A percentile compares a stretch with the other conserved stretches of the same genome.
phyloP scores from a whole-genome alignment of 2,329 filamentous ascomycete genomes.

The Lasiodiplodia sp. region DNA sequence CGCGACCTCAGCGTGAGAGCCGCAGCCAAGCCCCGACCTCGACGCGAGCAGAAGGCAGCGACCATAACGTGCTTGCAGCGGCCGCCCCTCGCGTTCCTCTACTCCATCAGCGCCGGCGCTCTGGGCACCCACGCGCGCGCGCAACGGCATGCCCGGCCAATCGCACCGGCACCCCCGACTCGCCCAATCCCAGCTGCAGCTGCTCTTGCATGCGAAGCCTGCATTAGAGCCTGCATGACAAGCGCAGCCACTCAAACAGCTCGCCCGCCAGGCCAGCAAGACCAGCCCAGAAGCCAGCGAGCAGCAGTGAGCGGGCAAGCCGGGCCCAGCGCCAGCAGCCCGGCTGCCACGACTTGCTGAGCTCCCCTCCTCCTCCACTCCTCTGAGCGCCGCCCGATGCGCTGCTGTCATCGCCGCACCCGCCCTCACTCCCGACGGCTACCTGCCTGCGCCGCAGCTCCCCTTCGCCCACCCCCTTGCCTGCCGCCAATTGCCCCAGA shows the following conservation, averaged over 20 bases:
- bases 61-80: slow-evolving; percentile 9
- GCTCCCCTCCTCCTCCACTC: slow-evolving; percentile 9
- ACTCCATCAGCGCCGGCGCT: neutral
- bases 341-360: neutral
- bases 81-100: neutral
- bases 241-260: slow-evolving; percentile 28
- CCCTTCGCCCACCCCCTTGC: neutral
- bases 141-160: slow-evolving; percentile 21
- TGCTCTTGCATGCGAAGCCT: slow-evolving; percentile 24
- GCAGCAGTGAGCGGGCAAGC: slow-evolving; percentile 6
- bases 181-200: slow-evolving; percentile 27
- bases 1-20: slow-evolving; percentile 15
- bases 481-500: neutral
- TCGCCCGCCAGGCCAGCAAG: slow-evolving; percentile 11
- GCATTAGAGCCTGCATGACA: slow-evolving; percentile 29
- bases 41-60: slow-evolving; percentile 1
- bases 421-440: slow-evolving; percentile 7
- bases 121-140: slow-evolving; percentile 9
- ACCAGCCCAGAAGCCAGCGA: slow-evolving; percentile 18
- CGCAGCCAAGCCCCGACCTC: slow-evolving; percentile 21
- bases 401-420: slow-evolving; percentile 23
- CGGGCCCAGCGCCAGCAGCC: slow-evolving; percentile 11
- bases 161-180: slow-evolving; percentile 10
- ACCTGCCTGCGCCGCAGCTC: neutral
- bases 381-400: slow-evolving; percentile 9